Base-by-base conservation (phyloP, 1,284 basidiomycete species). In the Cutaneotrichosporon mucoides region DNA sequence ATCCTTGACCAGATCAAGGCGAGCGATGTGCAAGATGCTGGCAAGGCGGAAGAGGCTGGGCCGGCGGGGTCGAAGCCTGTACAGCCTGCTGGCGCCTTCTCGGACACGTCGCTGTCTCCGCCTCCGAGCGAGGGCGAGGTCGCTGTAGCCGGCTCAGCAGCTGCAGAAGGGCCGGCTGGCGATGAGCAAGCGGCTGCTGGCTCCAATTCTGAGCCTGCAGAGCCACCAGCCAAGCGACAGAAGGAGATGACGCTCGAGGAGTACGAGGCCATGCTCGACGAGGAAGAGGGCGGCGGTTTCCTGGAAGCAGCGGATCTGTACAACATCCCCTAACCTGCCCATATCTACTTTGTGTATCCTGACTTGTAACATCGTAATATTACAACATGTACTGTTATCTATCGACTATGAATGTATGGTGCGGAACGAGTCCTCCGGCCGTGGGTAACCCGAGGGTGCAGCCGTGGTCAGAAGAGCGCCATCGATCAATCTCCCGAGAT, bases 261-360 rank as follows among this genome's bases (percentile, higher is more conserved):
- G 55, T 75, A 73, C 58, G 73, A 76, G 54, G 73, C 70, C 8
- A 61, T 72, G 66, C 60, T 75, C 16, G 73, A 75, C 45, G 70
- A 66, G 33, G 69, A 73, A 35, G 48, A 50, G 7, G 53, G 50
- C 36, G 50, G 47, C 5, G 70, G 66, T 2, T 71, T 70, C 52
- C 46, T 69, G 34, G 69, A 70, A 42, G 71, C 44, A 41, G 47
- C 51, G 4, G 61, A 46, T 15, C 8, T 57, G 38, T 34, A 36
- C 55, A 45, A 38, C 2, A 38, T 44, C 50, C 45, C 54, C 11
- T 41, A 15, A 10, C 24, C 24, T 24, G 24, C 24, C 24, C n/a
- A n/a, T n/a, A 24, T 24, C 24, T 24, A 24, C 24, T n/a, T n/a
- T 24, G 24, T 24, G 24, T 24, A 24, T 24, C 24, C 24, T 24